Percentiles rank a stretch among this genome's conserved stretches.
phyloP scores from a whole-genome alignment of 129 eudicot species.

The Flaveria robusta region DNA sequence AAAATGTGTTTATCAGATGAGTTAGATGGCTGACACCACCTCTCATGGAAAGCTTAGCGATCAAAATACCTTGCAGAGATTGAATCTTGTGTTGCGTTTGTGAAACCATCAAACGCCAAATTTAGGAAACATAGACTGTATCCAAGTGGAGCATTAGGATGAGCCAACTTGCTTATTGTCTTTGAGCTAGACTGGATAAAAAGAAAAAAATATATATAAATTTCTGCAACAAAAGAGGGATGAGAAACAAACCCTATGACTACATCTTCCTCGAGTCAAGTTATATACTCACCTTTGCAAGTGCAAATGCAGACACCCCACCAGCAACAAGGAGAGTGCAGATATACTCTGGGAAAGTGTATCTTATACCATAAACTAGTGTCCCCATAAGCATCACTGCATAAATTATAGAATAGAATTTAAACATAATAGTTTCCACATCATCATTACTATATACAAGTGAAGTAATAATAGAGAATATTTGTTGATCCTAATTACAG shows the following conservation, averaged over 20 bases:
- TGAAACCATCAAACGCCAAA: constrained; percentile 96
- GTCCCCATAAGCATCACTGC: constrained; percentile 99
- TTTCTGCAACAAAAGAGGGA: neutral
- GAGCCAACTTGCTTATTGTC: constrained; percentile 90
- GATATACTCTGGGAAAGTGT: constrained; percentile 82
- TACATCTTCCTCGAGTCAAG: neutral
- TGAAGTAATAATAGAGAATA: neutral
- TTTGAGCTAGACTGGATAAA: constrained; percentile 90
- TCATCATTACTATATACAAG: neutral
- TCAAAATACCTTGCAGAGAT: constrained; percentile 70
- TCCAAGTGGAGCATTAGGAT: constrained; percentile 96
- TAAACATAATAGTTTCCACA: neutral
- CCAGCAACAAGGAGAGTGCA: constrained; percentile 96
- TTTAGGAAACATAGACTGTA: constrained; percentile 88
- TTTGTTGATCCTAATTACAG: neutral
- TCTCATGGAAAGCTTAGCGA: neutral
- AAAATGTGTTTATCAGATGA: constrained; percentile 6
- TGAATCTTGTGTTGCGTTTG: constrained; percentile 98
- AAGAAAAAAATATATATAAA: constrained; percentile 8
- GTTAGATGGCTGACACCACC: neutral
- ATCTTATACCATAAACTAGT: constrained; percentile 88
- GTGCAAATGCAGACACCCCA: constrained; percentile 91
- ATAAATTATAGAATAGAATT: constrained; percentile 17
- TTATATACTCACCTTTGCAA: constrained; percentile 58
- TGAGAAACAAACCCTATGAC: constrained; percentile 3